A percentile compares a stretch with the other conserved stretches of the same genome.
Evolutionary conservation across 1,284 basidiomycete genomes (phyloP).

Genomic region (Puccinia horiana): DNA sequence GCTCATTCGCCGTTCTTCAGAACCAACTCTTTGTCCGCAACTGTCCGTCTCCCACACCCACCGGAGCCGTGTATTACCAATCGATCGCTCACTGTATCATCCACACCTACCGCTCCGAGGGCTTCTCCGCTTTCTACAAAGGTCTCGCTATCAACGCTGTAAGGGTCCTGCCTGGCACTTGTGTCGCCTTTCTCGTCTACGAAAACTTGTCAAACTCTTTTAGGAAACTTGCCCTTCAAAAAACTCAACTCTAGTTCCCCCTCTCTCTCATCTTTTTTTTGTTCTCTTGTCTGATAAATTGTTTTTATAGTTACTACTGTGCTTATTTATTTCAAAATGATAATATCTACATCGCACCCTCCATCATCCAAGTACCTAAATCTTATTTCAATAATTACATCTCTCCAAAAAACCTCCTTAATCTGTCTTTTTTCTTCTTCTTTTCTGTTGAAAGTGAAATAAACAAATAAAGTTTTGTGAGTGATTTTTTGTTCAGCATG

Average conservation of each 20-base stretch:
- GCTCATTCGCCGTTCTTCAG: neutral
- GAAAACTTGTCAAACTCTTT: conserved; percentile 69
- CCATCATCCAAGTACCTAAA: too few species aligned
- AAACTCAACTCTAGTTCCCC: neutral
- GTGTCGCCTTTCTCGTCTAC: conserved; percentile 97
- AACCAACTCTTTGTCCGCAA: conserved; percentile 23
- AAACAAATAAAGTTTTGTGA: too few species aligned
- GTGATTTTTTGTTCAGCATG: too few species aligned
- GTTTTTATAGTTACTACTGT: too few species aligned
- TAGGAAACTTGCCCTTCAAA: conserved; percentile 12
- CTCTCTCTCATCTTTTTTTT: neutral
- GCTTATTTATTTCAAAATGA: too few species aligned
- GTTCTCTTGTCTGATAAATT: too few species aligned
- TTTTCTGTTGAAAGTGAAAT: too few species aligned
- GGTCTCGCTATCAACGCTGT: conserved; percentile 95
- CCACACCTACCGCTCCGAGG: conserved; percentile 78
- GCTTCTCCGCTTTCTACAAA: conserved; percentile 85
- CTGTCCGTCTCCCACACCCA: conserved; percentile 59
- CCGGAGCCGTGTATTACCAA: conserved; percentile 66
- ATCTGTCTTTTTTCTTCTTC: too few species aligned
- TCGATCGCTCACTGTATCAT: conserved; percentile 77
- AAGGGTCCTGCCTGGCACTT: conserved; percentile 91
- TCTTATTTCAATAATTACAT: too few species aligned
- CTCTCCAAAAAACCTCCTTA: too few species aligned
- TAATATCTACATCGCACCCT: too few species aligned